Base-by-base conservation (phyloP, 2,329 filamentous ascomycete species). In the Pleomassaria siparia region DNA sequence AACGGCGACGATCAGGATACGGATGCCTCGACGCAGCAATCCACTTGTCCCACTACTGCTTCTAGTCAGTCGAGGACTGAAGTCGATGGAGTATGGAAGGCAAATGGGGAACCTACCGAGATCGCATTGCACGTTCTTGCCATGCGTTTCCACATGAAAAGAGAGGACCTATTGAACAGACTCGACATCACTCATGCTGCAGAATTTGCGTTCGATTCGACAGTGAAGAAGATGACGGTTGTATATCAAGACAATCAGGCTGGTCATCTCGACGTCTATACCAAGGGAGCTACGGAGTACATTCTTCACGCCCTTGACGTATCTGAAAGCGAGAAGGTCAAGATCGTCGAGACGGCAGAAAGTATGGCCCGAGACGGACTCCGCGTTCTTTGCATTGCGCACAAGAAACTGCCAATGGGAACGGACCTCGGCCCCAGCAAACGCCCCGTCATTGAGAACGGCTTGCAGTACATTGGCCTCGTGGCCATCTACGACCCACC, bases 401-500 rank as follows among this genome's bases (percentile, higher is more conserved):
- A 71, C 49, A 72, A 69, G 54, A 52, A 53, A 15, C 52, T 70
- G 7, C 54, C 59, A 7, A 33, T 58, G 12, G 62, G 55, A 20
- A 47, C 61, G 8, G 58, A 69, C 28, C 56, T 70, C n/a, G 58
- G 68, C 28, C 56, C 69, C n/a, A 54, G 53, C 29, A 60, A 67
- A 32, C 87, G 90, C 5, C 72, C 75, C 5, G 72, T 78, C 4
- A 79, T 92, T 12, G 90, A 95, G 64, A 74, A 76, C 28, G 76
- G 82, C 24, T 80, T 96, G 25, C 80, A 78, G 2, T 88, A 95
- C 51, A 80, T 89, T 12, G 91, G 91, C n/a, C 79, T 96, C 9
- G 85, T 88, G 40, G 90, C 89, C 46, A 86, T 95, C 53, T 92
- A 94, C 64, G 90, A 95, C 58, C 90, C 90, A 3, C 90, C 89